Base-by-base conservation (phyloP, 176 grass and related monocot genomes). In the Triticum urartu region DNA sequence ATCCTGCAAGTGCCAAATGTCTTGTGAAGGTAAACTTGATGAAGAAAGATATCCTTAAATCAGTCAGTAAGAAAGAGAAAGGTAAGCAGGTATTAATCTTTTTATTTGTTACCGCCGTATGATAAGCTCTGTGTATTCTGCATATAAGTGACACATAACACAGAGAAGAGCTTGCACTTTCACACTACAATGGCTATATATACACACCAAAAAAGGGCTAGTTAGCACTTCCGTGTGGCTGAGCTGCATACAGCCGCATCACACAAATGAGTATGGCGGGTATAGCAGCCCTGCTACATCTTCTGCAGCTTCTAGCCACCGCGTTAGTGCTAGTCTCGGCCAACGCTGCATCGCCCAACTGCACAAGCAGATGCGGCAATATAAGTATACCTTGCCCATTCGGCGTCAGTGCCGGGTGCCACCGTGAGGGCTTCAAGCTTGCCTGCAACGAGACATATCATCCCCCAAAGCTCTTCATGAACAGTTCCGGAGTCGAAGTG, bases 401-500 rank as follows among this genome's bases (percentile, higher is more conserved):
- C 4, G 59, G 78, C 24, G 11, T 64, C 13, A 11, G 22, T 28
- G 60, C 22, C 9, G 36, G 56, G 7, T 79, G 77, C 77, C n/a
- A 63, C 38, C 56, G 38, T 1, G 56, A 84, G 17, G 82, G 70
- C 38, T 84, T 84, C 70, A 47, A 64, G 38, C 54, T 75, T 4
- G 1, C 14, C 30, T 75, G 70, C 17, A 45, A 84, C 17, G 25
- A 32, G 11, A 22, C 70, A 13, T 63, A 30, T 5, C 10, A 63
- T 8, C 68, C 81, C 22, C 81, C 81, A 11, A 74, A 32, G 69
- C 68, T 84, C 81, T 74, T 84, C 81, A 39, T 84, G 36, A 34
- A 20, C 54, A 26, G 6, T 40, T 24, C 58, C 2, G 34, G 35
- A 40, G 21, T 40, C 58, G 6, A 63, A 63, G 77, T 79, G 6